Base-by-base conservation (phyloP, 352 stramenopile species). In the Aphanomyces stellatus region DNA sequence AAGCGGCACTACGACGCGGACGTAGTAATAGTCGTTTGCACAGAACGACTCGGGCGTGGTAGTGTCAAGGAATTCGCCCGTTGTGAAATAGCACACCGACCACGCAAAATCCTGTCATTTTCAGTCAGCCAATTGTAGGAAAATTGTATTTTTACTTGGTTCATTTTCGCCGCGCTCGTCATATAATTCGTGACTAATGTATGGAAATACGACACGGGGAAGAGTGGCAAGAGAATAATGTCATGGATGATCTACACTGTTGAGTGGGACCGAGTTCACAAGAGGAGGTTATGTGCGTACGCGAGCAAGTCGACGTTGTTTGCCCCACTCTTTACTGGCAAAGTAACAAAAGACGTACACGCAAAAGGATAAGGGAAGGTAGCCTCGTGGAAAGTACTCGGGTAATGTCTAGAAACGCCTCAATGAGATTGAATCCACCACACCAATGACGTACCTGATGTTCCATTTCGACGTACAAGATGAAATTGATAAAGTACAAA, bases 401-500 rank as follows among this genome's bases (percentile, higher is more conserved):
- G 49, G 49, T n/a, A 57, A 2, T 1, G 5, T 22, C 49, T 57
- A 57, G 25, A 57, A 13, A 22, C 17, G 17, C 8, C 22, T 2
- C 13, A 28, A 22, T 22, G 2, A 13, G 25, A 22, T 22, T 8
- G 25, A 10, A 53, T 30, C 19, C 24, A 15, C 24, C 46, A 28
- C 17, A 8, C 37, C 37, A 17, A 17, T 43, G 46, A 7, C 49
- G 30, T 57, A 57, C 49, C 13, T 57, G 49, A 35, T 57, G 30
- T 57, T 57, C 82, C 19, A 96, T 88, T 79, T 99, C 98, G 83
- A 98, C 98, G 74, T 99, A 99, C 28, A 98, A 75, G 62, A 99
- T 79, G 74, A 98, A 88, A 62, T 94, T 91, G 17, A 95, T 69
- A 11, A 98, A 73, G 72, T 95, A 99, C 1, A 98, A 80, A 37